Base-by-base conservation (phyloP, 1,284 basidiomycete genomes). In the Xerocomus minutiporus region DNA sequence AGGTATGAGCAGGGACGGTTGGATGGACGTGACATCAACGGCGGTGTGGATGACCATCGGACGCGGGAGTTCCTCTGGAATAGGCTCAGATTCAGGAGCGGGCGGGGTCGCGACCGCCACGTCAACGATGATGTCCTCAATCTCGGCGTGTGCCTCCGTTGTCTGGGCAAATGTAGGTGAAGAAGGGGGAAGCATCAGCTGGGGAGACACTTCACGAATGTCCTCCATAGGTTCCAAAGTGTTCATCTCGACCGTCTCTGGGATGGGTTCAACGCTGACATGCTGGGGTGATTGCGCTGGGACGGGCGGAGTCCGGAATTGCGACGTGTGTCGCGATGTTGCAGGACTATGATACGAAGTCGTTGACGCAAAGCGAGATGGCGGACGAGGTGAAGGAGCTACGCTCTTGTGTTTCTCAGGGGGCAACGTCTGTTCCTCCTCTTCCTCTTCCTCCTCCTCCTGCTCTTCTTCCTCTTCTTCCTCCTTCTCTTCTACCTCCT, bases 1-100 rank as follows among this genome's bases (percentile, higher is more conserved):
- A 4, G 69, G 68, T 51, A 71, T 72, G 45, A 62, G 61, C 17
- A 67, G 54, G 28, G 65, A 58, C 5, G 61, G 61, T 31, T 67
- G 67, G n/a, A 61, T 46, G 39, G 65, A 56, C 12, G 46, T 35
- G 25, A 69, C 57, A 43, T 68, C 67, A 17, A 71, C 64, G 12
- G 68, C 62, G 12, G 66, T 68, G 46, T 58, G 61, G 13, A 65
- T 64, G 31, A 67, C 61, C 57, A 69, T 68, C 15, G 39, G 56
- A 29, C 48, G 53, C 13, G 50, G 60, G 6, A 35, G 32, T 11
- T 23, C 49, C 31, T 51, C 51, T 3, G n/a, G 51, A 43, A 54
- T n/a, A 20, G 52, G 52, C 17, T 38, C 29, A 26, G 63, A 53
- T 7, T 49, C 49, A 9, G 29, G 31, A 4, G 6, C 8, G 3